Conservation (phyloP, 257 asterid species). For the Echites panduratus region DNA sequence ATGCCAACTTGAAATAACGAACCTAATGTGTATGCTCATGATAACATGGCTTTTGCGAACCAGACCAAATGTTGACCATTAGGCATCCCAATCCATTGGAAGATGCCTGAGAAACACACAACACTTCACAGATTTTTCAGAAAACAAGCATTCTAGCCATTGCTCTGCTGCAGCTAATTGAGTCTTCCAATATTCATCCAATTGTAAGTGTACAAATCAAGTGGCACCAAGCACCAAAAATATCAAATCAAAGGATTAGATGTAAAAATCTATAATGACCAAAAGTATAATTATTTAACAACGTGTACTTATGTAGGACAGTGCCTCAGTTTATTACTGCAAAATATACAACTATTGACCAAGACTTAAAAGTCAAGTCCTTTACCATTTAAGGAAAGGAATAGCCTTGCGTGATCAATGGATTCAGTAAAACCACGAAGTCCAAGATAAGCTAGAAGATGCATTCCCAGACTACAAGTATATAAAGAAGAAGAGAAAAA, state of each 20-base stretch:
- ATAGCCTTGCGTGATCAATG: not conserved
- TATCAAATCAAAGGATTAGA: not conserved
- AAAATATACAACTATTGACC: not conserved
- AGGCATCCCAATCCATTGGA: not conserved
- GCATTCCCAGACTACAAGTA: not conserved
- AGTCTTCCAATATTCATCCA: not conserved
- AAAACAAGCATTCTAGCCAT: not conserved
- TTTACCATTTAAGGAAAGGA: not conserved
- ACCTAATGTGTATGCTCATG: not conserved
- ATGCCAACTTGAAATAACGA: not conserved
- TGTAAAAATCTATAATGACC: not conserved
- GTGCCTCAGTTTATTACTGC: not conserved
- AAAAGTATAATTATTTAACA: not conserved
- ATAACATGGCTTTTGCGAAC: not conserved
- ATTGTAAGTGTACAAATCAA: not conserved
- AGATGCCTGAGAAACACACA: constrained; percentile 6
- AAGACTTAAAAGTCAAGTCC: not conserved
- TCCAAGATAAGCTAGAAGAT: not conserved
- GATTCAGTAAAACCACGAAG: not conserved
- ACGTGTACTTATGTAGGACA: not conserved
- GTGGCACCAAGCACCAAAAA: not conserved
- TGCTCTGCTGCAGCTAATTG: not conserved
- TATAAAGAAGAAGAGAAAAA: not conserved
- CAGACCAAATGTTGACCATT: not conserved
- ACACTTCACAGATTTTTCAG: not conserved